Base-by-base conservation (phyloP, 306 rosid species). In the Inga leiocalycina region DNA sequence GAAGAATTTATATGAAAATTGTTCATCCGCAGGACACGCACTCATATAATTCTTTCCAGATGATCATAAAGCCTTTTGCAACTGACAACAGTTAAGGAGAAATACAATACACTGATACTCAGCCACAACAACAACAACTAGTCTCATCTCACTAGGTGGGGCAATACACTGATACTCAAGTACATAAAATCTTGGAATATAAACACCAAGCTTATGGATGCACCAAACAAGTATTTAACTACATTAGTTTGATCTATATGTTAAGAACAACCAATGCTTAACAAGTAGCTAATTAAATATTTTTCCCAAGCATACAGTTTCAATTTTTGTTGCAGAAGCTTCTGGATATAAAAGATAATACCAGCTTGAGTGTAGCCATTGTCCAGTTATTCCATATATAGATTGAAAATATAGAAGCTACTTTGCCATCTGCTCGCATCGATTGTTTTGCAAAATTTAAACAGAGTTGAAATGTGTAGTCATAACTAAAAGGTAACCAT, bases 21-120 rank as follows among this genome's bases (percentile, higher is more conserved):
- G 39, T 41, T 44, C 73, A 78, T 73, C 81, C 37, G 69, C 45
- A 71, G 22, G 75, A 69, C 79, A 87, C 24, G 45, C 7, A 48
- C 14, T 54, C 69, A 83, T 85, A 56, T 85, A 56, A 75, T 57
- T 77, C 73, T 75, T 82, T 61, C 43, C 20, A 52, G 71, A 79
- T 68, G 54, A 64, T 68, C 51, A 41, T 11, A 22, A 82, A 79
- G 19, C 45, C 30, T 52, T 71, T 54, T n/a, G 34, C 68, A 80
- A 44, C 70, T 70, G 68, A 54, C 34, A 75, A 65, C n/a, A 51
- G 68, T 71, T 65, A 54, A 61, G 64, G 35, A 69, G 73, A 35
- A 59, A 49, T 52, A 71, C 45, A 64, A 74, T 69, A 68, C 13
- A 59, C 43, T 30, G 48, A 82, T 72, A 51, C 6, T 0, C 37